Base-by-base conservation (phyloP, 768 basidiomycete genomes). In the Cystofilobasidium ferigula region DNA sequence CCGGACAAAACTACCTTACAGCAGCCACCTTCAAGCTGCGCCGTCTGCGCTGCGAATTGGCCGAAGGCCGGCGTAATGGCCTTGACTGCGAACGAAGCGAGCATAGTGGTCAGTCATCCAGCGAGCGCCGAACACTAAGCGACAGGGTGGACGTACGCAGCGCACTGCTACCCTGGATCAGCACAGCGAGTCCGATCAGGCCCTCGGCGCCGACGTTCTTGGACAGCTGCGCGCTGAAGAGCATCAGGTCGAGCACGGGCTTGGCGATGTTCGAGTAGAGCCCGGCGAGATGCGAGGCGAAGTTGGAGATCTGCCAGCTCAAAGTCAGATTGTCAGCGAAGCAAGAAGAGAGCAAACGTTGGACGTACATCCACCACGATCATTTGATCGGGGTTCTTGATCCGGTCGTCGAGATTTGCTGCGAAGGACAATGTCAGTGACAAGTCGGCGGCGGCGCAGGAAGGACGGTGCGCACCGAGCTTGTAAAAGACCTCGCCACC, bases 191-290 rank as follows among this genome's bases (percentile, higher is more conserved):
- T 24, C 87, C 79, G 28, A 94, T 77, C 18, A 95, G 80, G 35
- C 89, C 91, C 74, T 98, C 94, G 5, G 91, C 92, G 20, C 94
- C 94, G 36, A 97, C 89, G 71, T 92, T 95, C 70, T 85, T 85
- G 7, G 90, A 88, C 9, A 98, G 80, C 73, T 97, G 93, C 70
- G 90, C 93, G 76, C 97, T 97, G 78, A 97, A 98, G 14, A 98
- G 78, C 54, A 94, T 89, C 56, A 88, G 74, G 57, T 97, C 94
- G 42, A 95, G 81, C 20, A 87, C 80, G 9, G 94, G 94, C 77
- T 98, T 98, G 32, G 92, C 92, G 43, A 97, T 78, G 74, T 97
- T 97, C 20, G 75, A 76, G 76, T 97, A 98, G 40, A 98, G 92
- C 22, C 89, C 89, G 16, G 94, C 91, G 8, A 98, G 82, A 73